Conservation (phyloP, 2,329 filamentous ascomycete genomes). For the Aspergillus sp. region DNA sequence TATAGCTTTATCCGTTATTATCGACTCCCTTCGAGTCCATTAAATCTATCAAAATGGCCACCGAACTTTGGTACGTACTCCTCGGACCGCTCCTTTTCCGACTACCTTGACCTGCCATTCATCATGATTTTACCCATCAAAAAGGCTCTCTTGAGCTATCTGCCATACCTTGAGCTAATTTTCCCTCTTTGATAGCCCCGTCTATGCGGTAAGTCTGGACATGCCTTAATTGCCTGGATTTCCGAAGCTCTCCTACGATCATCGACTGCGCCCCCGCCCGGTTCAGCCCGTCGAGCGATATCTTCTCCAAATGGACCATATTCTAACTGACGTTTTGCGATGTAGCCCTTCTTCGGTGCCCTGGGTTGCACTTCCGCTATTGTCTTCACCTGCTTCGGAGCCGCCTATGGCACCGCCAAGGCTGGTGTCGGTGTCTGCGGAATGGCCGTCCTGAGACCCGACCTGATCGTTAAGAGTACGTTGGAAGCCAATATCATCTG, state of each 20-base stretch:
- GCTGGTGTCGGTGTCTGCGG: conserved; percentile 97
- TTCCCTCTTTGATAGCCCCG: conserved; percentile 61
- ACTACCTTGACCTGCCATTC: conserved; percentile 27
- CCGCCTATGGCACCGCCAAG: conserved; percentile 98
- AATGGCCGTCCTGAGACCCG: conserved; percentile 96
- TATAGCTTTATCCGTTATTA: conserved; percentile 9
- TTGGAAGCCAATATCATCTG: conserved; percentile 18
- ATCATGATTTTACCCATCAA: conserved; percentile 7
- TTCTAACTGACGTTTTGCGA: conserved; percentile 26
- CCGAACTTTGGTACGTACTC: conserved; percentile 74
- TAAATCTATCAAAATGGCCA: conserved; percentile 58
- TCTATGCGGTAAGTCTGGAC: conserved; percentile 85
- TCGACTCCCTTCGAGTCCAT: conserved; percentile 12
- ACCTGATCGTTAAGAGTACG: conserved; percentile 99
- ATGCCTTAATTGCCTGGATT: neutral
- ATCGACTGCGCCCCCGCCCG: neutral
- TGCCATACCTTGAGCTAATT: conserved; percentile 16
- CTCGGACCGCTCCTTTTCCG: conserved; percentile 26
- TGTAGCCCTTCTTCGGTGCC: conserved; percentile 86
- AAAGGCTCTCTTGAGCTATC: neutral
- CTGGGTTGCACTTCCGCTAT: conserved; percentile 95
- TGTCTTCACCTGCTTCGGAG: conserved; percentile 93
- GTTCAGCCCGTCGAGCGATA: neutral
- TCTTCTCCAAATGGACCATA: neutral
- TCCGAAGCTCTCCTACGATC: conserved; percentile 2